These are phyloP conservation scores for Saururus chinensis DNA, from an alignment of 164 flowering plant genomes.

Conservation along the genomic window DNA sequence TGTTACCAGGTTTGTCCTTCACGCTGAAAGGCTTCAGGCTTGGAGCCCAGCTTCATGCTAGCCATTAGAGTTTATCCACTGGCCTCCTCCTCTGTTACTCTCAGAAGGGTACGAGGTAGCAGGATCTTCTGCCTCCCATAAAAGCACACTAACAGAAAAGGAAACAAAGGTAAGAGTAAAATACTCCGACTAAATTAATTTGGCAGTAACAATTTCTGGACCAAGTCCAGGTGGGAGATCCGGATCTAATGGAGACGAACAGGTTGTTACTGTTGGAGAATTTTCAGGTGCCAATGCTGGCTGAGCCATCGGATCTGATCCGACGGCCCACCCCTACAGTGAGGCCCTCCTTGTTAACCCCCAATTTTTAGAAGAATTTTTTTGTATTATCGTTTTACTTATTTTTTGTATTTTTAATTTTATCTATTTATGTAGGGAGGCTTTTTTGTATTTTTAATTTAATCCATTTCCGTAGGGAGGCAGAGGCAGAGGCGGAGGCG, in stretches of 20 bases:
- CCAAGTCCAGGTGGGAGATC: constrained; percentile 8
- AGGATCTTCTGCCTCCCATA: not conserved
- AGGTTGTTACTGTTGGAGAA: not conserved
- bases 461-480: too few species aligned
- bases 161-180: not conserved
- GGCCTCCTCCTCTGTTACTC: too few species aligned
- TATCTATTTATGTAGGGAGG: too few species aligned
- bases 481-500: too few species aligned
- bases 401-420: too few species aligned
- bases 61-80: constrained; percentile 25
- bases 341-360: too few species aligned
- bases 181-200: not conserved
- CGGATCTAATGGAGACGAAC: constrained; percentile 28
- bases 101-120: not conserved
- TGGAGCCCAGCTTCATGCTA: constrained; percentile 55
- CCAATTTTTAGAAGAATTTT: too few species aligned
- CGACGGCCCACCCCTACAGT: too few species aligned
- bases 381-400: too few species aligned
- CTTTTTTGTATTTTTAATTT: too few species aligned
- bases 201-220: not conserved
- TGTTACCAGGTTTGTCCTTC: constrained; percentile 46
- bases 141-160: not conserved
- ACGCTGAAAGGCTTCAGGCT: constrained; percentile 47
- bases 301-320: too few species aligned
- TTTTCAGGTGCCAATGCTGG: too few species aligned